These are phyloP conservation scores for Cichorium intybus DNA, from an alignment of 140 eudicot genomes.

Conservation along the genomic window DNA sequence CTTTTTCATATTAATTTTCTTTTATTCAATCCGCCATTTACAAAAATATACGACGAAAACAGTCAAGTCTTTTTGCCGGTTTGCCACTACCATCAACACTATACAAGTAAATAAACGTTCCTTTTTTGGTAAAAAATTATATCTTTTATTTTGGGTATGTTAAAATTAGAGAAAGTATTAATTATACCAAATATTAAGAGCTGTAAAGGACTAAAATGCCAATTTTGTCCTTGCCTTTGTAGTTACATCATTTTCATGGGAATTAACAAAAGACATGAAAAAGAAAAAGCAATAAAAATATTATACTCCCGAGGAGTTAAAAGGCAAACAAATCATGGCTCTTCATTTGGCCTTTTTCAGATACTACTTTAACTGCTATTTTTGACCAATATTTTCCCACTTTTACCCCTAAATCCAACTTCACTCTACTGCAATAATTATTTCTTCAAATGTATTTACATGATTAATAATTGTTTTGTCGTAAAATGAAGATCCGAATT, in stretches of 20 bases:
- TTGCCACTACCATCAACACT: no score
- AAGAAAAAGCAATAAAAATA: conserved; percentile 19
- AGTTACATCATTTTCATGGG: conserved; percentile 18
- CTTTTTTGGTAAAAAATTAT: no score
- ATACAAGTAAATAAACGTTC: no score
- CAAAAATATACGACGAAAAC: no score
- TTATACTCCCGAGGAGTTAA: conserved; percentile 37
- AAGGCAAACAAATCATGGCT: conserved; percentile 39
- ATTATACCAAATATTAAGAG: not conserved
- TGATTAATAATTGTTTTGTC: not conserved
- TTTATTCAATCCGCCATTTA: no score
- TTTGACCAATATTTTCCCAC: conserved; percentile 19
- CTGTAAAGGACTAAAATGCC: conserved; percentile 12
- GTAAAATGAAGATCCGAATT: not conserved
- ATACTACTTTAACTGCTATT: conserved; percentile 32
- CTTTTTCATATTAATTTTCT: no score
- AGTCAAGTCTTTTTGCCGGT: no score
- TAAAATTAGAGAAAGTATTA: not conserved
- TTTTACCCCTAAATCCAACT: conserved; percentile 14
- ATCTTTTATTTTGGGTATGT: not conserved
- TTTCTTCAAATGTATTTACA: not conserved
- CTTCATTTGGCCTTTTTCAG: conserved; percentile 37
- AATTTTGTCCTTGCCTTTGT: conserved; percentile 13
- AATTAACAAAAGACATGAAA: conserved; percentile 42
- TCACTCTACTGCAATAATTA: not conserved